Conservation (phyloP, 169 alveolate species). For the Plasmodium inui region DNA sequence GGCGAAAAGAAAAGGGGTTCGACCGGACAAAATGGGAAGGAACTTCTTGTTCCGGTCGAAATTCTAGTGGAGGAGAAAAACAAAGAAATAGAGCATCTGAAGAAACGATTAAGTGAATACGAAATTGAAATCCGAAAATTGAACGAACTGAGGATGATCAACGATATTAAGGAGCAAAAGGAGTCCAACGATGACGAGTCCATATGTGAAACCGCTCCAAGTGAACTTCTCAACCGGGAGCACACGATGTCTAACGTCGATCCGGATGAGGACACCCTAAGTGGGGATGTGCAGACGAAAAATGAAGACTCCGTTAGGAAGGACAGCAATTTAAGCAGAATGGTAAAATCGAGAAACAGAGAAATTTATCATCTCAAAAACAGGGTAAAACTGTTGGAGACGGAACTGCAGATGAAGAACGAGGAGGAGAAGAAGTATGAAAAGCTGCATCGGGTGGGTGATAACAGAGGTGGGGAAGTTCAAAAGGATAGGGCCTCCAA, state of each 20-base stretch:
- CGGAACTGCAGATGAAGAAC: constrained; percentile 54
- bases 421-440: constrained; percentile 32
- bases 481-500: not conserved
- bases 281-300: constrained; percentile 16
- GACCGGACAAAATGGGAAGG: not conserved
- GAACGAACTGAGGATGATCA: constrained; percentile 39
- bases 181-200: not conserved
- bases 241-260: not conserved
- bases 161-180: constrained; percentile 9
- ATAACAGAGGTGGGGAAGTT: not conserved
- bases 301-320: constrained; percentile 7
- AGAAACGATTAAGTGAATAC: constrained; percentile 35
- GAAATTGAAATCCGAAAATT: constrained; percentile 63
- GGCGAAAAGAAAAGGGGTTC: too few species aligned
- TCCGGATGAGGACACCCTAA: not conserved
- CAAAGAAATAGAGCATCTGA: constrained; percentile 29
- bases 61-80: constrained; percentile 1
- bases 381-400: constrained; percentile 45
- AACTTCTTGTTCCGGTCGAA: not conserved
- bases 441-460: not conserved
- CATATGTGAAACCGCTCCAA: constrained; percentile 1
- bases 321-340: constrained; percentile 7
- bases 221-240: not conserved
- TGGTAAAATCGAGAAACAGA: constrained; percentile 19
- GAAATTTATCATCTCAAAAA: constrained; percentile 61